Base-by-base conservation (phyloP, 306 rosid species). In the Cicer bijugum region DNA sequence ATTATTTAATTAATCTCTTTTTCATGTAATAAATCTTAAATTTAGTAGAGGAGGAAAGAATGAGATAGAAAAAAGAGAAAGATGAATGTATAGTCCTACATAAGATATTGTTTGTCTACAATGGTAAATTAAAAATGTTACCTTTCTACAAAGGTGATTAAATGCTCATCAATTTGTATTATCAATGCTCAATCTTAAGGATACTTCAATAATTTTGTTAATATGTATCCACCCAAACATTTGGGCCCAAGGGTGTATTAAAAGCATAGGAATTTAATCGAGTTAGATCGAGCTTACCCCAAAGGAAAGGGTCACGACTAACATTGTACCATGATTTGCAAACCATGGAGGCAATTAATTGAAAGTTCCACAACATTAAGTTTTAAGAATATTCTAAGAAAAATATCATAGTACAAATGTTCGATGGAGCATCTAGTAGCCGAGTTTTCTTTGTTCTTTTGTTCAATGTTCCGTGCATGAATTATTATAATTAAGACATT, bases 111-210 rank as follows among this genome's bases (percentile, higher is more conserved):
- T 20, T 20, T 20, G 23, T 20, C 23, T 20, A 20, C 23, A 20
- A 0, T 20, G 23, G 1, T 40, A 40, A 39, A 4, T 39, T 39
- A 55, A 55, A 19, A 52, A 16, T 57, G 37, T n/a, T 68, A 78
- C 83, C 85, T 74, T 61, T 67, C 3, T 60, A 80, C 83, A 4
- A 19, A 70, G 1, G 1, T 1, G 67, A 61, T 5, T 4, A 82
- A 45, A 6, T 55, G 70, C 1, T 1, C 12, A 10, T 69, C 42
- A 71, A 1, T 43, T 44, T 14, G 64, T 39, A 7, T 38, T 73
- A 60, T 81, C 77, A 8, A 67, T 7, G 42, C 81, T 77, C 6
- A 81, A 75, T 33, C 7, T 12, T 20, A 67, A 19, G 38, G 63
- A 38, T 20, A 23, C 16, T 66, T 79, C 56, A 88, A 43, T 60